These are phyloP conservation scores for Rosa rugosa DNA, from an alignment of 306 rosid genomes.

Conservation along the genomic window DNA sequence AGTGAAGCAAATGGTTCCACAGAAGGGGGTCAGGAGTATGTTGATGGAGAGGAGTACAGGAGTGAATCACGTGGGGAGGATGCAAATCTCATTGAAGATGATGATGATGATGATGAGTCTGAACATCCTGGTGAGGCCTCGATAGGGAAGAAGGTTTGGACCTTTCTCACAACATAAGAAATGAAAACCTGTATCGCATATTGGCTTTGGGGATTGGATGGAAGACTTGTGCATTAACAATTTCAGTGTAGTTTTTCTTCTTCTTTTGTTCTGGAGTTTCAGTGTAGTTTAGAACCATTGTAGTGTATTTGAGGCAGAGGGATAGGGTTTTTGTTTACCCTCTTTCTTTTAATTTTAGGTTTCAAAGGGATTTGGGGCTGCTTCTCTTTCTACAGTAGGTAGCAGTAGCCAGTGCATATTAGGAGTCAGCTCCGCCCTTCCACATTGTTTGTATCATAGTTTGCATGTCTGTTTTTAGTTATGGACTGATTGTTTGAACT, in stretches of 20 bases:
- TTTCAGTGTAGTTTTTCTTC: slow-evolving; percentile 37
- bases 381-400: slow-evolving; percentile 37
- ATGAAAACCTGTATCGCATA: slow-evolving; percentile 22
- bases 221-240: slow-evolving; percentile 45
- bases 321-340: slow-evolving; percentile 50
- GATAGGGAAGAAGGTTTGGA: slow-evolving; percentile 87
- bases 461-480: slow-evolving; percentile 37
- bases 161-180: slow-evolving; percentile 68
- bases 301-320: slow-evolving; percentile 37
- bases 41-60: slow-evolving; percentile 35
- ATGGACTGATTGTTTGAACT: slow-evolving; percentile 48
- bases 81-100: slow-evolving; percentile 30
- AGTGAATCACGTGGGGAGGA: slow-evolving; percentile 61
- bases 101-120: slow-evolving; percentile 51
- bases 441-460: slow-evolving; percentile 71
- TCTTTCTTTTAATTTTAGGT: slow-evolving; percentile 30
- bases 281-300: slow-evolving; percentile 48
- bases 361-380: slow-evolving; percentile 24
- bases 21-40: slow-evolving; percentile 38
- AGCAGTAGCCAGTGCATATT: slow-evolving; percentile 53
- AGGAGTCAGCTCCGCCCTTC: slow-evolving; percentile 34
- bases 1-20: slow-evolving; percentile 88
- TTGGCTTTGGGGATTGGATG: slow-evolving; percentile 45
- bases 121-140: slow-evolving; percentile 81
- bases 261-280: background rate